phyloP scores from a whole-genome alignment of 2,329 filamentous ascomycete species.

The Paraphaeosphaeria sporulosa region DNA sequence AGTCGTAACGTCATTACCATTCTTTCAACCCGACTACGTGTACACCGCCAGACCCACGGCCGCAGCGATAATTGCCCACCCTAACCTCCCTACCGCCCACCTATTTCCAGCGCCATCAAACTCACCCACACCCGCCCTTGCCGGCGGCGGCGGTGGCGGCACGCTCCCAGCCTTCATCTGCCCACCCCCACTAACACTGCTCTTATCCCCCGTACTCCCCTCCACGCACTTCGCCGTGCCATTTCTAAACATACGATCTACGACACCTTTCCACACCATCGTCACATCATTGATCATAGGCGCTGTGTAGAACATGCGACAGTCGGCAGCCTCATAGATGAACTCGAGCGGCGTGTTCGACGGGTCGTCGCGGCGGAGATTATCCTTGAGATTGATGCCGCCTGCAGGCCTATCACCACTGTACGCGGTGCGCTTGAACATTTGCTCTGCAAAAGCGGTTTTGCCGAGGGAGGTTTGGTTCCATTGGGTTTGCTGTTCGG shows the following conservation, averaged over 20 bases:
- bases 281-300: constrained; percentile 46
- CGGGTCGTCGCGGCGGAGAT: constrained; percentile 46
- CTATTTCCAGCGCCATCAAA: neutral
- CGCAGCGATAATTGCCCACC: neutral
- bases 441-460: constrained; percentile 43
- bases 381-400: constrained; percentile 49
- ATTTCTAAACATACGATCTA: constrained; percentile 44
- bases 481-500: constrained; percentile 40
- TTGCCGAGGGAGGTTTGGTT: constrained; percentile 38
- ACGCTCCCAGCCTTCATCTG: constrained; percentile 35
- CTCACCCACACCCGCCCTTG: neutral
- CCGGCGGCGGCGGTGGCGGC: constrained; percentile 14
- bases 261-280: constrained; percentile 49
- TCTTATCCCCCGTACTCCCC: constrained; percentile 40
- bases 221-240: constrained; percentile 33
- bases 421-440: constrained; percentile 42
- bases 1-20: neutral
- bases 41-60: neutral
- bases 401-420: constrained; percentile 32
- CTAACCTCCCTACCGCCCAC: neutral
- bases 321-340: constrained; percentile 53
- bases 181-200: constrained; percentile 40
- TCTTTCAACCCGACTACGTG: neutral
- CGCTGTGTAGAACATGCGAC: constrained; percentile 50
- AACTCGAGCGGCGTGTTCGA: constrained; percentile 50